These are phyloP conservation scores for Acanthamoeba culbertsoni DNA, from an alignment of 208 protist species.

Conservation along the genomic window DNA sequence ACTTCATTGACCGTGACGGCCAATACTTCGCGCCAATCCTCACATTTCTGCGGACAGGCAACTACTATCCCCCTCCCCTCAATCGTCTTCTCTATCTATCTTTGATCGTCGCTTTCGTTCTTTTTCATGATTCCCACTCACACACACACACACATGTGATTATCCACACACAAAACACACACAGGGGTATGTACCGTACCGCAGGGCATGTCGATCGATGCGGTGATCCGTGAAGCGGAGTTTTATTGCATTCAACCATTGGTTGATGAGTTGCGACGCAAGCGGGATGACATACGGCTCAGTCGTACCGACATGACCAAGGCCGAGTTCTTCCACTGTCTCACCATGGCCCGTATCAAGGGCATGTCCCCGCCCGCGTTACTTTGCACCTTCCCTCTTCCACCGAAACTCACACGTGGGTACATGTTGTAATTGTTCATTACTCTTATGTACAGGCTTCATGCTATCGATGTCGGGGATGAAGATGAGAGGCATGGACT, in stretches of 20 bases:
- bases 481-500: slow-evolving; percentile 52
- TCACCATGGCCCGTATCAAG: slow-evolving; percentile 49
- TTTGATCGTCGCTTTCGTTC: not conserved
- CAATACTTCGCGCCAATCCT: slow-evolving; percentile 64
- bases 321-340: slow-evolving; percentile 50
- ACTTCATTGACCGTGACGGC: slow-evolving; percentile 61
- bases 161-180: not conserved
- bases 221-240: slow-evolving; percentile 10
- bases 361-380: no score
- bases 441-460: not conserved
- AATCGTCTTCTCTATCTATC: not conserved
- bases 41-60: slow-evolving; percentile 54
- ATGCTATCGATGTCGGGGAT: slow-evolving; percentile 49
- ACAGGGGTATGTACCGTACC: not conserved
- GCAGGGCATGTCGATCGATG: slow-evolving; percentile 36
- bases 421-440: no score
- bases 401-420: no score
- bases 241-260: slow-evolving; percentile 51
- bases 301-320: slow-evolving; percentile 43
- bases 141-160: no score
- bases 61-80: no score
- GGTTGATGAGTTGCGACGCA: not conserved
- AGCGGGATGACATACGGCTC: not conserved
- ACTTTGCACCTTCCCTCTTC: not conserved
- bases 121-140: no score